Evolutionary conservation across 208 protist species (phyloP).

Genomic region (Endotrypanum monterogeii): DNA sequence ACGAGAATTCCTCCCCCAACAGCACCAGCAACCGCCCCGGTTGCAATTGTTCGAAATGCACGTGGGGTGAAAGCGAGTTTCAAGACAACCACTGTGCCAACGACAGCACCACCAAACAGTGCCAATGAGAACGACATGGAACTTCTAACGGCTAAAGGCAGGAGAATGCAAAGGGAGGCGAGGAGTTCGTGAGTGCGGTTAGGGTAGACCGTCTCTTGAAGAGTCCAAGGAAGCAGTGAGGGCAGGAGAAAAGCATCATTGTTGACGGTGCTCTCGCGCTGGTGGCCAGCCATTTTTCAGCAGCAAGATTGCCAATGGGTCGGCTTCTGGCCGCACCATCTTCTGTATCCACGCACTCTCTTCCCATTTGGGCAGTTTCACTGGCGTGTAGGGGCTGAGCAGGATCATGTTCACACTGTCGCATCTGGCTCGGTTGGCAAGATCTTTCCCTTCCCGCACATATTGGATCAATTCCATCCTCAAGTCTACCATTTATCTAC

Average conservation of each 20-base stretch:
- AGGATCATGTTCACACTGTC: neutral
- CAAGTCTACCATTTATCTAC: neutral
- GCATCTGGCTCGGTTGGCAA: neutral
- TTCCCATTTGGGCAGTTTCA: neutral
- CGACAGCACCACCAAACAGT: conserved; percentile 38
- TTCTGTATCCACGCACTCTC: neutral
- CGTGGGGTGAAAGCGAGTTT: conserved; percentile 40
- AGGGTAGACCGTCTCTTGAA: neutral
- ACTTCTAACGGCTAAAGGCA: neutral
- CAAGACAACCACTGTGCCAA: conserved; percentile 38
- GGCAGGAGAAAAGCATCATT: neutral
- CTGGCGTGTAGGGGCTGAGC: neutral
- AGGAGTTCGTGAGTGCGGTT: neutral
- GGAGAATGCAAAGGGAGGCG: conserved; percentile 6
- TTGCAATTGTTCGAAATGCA: conserved; percentile 44
- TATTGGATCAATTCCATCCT: neutral
- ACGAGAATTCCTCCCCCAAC: conserved; percentile 39
- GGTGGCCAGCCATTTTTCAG: neutral
- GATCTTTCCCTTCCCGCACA: neutral
- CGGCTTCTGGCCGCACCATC: neutral
- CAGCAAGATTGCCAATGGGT: neutral
- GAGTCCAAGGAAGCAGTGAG: neutral
- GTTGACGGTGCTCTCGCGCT: neutral
- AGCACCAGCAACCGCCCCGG: conserved; percentile 33
- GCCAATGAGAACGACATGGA: conserved; percentile 34